Conservation (phyloP, 2,329 filamentous ascomycete species). For the Fusarium oxysporum region DNA sequence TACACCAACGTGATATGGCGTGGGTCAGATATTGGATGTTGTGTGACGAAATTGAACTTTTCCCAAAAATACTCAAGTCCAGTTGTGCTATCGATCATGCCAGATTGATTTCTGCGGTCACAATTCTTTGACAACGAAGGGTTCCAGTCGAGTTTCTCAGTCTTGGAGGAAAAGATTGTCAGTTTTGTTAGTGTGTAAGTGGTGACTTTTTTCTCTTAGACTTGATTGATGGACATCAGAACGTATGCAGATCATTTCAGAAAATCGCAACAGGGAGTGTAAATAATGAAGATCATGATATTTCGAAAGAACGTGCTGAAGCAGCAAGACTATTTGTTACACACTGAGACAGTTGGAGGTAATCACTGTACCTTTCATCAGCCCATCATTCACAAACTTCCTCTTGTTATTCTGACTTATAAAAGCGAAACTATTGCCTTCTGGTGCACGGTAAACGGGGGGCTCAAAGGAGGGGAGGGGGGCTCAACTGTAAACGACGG, state of each 20-base stretch:
- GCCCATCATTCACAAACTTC: background rate
- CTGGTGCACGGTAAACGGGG: constrained; percentile 24
- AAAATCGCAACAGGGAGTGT: constrained; percentile 22
- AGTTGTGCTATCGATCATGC: background rate
- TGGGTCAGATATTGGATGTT: background rate
- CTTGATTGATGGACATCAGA: constrained; percentile 12
- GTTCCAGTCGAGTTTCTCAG: background rate
- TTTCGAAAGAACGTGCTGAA: constrained; percentile 14
- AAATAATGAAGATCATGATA: constrained; percentile 30
- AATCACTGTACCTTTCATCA: background rate
- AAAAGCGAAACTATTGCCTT: constrained; percentile 12
- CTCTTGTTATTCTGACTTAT: background rate
- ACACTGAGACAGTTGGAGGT: constrained; percentile 3
- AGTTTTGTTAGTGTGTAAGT: background rate
- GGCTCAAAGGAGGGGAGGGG: constrained; percentile 12
- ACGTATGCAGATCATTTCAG: constrained; percentile 18
- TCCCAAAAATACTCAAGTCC: background rate
- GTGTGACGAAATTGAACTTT: background rate
- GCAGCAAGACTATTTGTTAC: constrained; percentile 31
- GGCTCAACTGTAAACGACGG: constrained; percentile 12
- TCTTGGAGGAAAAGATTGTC: background rate
- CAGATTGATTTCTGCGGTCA: background rate
- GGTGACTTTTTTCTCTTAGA: constrained; percentile 1
- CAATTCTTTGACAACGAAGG: background rate
- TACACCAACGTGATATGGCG: background rate